These are phyloP conservation scores for Phenoliferia sp. DNA, from an alignment of 1,284 basidiomycete species.

Conservation along the genomic window DNA sequence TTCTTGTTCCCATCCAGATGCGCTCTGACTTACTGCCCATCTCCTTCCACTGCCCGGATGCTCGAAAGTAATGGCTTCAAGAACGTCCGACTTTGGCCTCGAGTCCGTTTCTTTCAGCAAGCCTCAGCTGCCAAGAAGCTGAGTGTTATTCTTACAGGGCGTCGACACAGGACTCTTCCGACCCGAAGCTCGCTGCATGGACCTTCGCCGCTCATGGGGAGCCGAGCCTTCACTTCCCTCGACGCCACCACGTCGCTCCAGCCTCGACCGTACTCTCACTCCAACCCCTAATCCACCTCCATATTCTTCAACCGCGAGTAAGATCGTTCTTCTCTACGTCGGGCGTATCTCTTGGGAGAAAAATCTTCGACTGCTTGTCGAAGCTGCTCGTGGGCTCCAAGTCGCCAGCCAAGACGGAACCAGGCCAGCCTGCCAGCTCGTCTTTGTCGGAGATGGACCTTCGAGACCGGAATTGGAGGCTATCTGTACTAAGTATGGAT, in stretches of 20 bases:
- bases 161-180: slow-evolving; percentile 48
- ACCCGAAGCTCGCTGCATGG: slow-evolving; percentile 45
- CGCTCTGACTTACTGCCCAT: slow-evolving; percentile 52
- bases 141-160: slow-evolving; percentile 34
- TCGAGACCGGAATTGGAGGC: slow-evolving; percentile 48
- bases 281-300: slow-evolving; percentile 25
- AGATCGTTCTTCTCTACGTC: slow-evolving; percentile 44
- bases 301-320: slow-evolving; percentile 36
- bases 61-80: slow-evolving; percentile 47
- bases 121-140: too few relatives aligned
- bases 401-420: slow-evolving; percentile 27
- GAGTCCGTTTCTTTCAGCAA: slow-evolving; percentile 37
- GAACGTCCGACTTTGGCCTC: slow-evolving; percentile 53
- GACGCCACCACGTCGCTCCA: slow-evolving; percentile 22
- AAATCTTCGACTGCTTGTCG: slow-evolving; percentile 53
- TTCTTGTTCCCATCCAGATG: slow-evolving; percentile 29
- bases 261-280: slow-evolving; percentile 37
- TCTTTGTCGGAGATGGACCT: slow-evolving; percentile 56
- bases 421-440: slow-evolving; percentile 44
- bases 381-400: slow-evolving; percentile 44
- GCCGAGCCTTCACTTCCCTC: slow-evolving; percentile 22
- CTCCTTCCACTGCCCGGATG: slow-evolving; percentile 50
- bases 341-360: slow-evolving; percentile 54
- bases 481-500: slow-evolving; percentile 45
- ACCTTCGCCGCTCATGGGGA: slow-evolving; percentile 49